Conservation (phyloP, 148 eudicot genomes). For the Cornus controversa region DNA sequence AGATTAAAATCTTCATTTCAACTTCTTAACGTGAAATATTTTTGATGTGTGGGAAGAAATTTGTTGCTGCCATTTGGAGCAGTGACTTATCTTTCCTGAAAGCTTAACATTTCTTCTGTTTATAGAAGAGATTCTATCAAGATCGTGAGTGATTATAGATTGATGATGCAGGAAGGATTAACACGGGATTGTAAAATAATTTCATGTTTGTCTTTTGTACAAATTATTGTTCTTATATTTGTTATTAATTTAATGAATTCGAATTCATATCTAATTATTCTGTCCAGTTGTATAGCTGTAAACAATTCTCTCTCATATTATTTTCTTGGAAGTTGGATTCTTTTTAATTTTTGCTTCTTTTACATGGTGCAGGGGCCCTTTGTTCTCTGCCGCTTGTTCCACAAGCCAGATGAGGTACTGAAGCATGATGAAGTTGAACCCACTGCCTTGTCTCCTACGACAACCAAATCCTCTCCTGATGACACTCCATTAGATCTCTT, state of each 20-base stretch:
- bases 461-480: slow-evolving; percentile 35
- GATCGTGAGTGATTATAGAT: not conserved
- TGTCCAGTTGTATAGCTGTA: not conserved
- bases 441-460: slow-evolving; percentile 23
- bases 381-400: slow-evolving; percentile 40
- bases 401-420: slow-evolving; percentile 22
- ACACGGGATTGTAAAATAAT: not conserved
- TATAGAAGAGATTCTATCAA: not conserved
- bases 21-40: no score
- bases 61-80: not conserved
- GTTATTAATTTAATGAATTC: not conserved
- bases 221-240: not conserved
- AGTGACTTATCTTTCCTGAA: not conserved
- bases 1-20: no score
- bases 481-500: slow-evolving; percentile 19
- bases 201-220: not conserved
- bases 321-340: not conserved
- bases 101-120: not conserved
- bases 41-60: no score
- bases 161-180: not conserved
- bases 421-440: slow-evolving; percentile 30
- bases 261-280: not conserved
- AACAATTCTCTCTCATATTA: not conserved
- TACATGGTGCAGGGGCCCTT: slow-evolving; percentile 22
- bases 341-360: not conserved